These are phyloP conservation scores for Phytopythium sindhum DNA, from an alignment of 352 stramenopile species.

Conservation along the genomic window DNA sequence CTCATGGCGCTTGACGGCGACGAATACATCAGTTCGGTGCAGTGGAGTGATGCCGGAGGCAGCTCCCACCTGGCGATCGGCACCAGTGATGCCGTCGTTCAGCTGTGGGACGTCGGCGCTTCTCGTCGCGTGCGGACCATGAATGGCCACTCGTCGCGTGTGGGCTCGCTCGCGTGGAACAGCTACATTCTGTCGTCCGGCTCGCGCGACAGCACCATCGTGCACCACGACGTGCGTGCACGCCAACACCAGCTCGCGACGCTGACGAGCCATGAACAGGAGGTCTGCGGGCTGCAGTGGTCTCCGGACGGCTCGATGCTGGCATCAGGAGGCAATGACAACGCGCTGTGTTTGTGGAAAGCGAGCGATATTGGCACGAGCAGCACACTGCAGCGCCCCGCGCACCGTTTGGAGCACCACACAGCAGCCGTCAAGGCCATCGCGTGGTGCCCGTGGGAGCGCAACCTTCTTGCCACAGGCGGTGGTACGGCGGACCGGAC, in stretches of 20 bases:
- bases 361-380: conserved; percentile 82
- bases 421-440: conserved; percentile 97
- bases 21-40: conserved; percentile 97
- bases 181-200: conserved; percentile 91
- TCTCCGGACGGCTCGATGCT: conserved; percentile 94
- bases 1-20: conserved; percentile 86
- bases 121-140: conserved; percentile 91
- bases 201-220: conserved; percentile 93
- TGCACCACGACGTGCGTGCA: conserved; percentile 80
- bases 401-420: conserved; percentile 94
- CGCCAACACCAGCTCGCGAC: conserved; percentile 87
- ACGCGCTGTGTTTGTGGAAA: conserved; percentile 95
- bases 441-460: conserved; percentile 98
- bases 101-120: conserved; percentile 96
- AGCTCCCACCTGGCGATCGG: conserved; percentile 92
- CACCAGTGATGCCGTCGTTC: conserved; percentile 91
- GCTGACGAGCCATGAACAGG: conserved; percentile 93
- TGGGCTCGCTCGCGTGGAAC: conserved; percentile 97
- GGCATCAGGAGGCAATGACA: conserved; percentile 98
- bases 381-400: conserved; percentile 46
- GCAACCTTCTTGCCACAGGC: conserved; percentile 95
- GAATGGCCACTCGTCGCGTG: conserved; percentile 92
- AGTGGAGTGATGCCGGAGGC: conserved; percentile 90
- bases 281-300: conserved; percentile 98
- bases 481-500: conserved; percentile 97